Evolutionary conservation across 768 basidiomycete species (phyloP).

Genomic region (Aureoboletus auriporus): DNA sequence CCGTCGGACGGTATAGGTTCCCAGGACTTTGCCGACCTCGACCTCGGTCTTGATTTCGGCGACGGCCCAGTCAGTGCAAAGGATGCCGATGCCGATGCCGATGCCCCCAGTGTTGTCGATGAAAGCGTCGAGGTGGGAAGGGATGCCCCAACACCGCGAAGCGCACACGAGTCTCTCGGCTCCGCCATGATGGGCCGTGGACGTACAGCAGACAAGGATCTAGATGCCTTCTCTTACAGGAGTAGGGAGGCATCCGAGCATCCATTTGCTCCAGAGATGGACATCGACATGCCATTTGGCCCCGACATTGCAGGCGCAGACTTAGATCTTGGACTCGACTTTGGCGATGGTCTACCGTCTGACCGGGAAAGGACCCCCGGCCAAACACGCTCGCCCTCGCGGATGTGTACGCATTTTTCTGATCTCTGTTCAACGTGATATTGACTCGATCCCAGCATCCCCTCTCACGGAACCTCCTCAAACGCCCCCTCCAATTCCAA

Average conservation of each 20-base stretch:
- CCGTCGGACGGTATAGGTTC: slow-evolving; percentile 83
- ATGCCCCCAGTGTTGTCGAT: slow-evolving; percentile 42
- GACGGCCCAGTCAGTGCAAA: slow-evolving; percentile 43
- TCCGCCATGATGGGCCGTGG: slow-evolving; percentile 54
- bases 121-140: slow-evolving; percentile 74
- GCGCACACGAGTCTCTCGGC: slow-evolving; percentile 52
- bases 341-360: slow-evolving; percentile 52
- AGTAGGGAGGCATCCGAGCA: slow-evolving; percentile 67
- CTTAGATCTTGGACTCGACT: slow-evolving; percentile 67
- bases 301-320: slow-evolving; percentile 52
- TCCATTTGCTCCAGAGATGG: slow-evolving; percentile 55
- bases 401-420: slow-evolving; percentile 54
- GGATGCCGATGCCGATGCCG: slow-evolving; percentile 25
- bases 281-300: slow-evolving; percentile 46
- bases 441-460: slow-evolving; percentile 48
- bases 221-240: slow-evolving; percentile 59
- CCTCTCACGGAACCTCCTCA: slow-evolving; percentile 70
- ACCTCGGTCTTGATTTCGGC: slow-evolving; percentile 76
- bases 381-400: slow-evolving; percentile 56
- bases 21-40: slow-evolving; percentile 69
- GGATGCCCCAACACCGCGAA: slow-evolving; percentile 52
- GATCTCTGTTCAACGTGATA: not conserved
- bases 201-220: slow-evolving; percentile 44
- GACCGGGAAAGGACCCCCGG: slow-evolving; percentile 53
- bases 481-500: slow-evolving; percentile 68